Evolutionary conservation across 2,329 filamentous ascomycete genomes (phyloP).

Genomic region (Penicillium sp.): DNA sequence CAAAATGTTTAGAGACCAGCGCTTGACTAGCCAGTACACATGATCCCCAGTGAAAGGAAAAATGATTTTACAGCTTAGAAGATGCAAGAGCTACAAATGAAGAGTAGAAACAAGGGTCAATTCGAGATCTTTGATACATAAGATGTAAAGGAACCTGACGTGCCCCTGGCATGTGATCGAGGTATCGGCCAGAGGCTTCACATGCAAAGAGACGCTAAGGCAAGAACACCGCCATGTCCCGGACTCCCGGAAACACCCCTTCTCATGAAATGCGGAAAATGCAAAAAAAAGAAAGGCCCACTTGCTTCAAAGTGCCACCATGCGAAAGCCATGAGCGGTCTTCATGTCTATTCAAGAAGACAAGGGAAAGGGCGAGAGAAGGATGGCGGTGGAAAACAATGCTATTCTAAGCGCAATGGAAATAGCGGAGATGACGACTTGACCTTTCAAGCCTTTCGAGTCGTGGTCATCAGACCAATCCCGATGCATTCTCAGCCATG

Average conservation of each 20-base stretch:
- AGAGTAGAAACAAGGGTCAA: not conserved
- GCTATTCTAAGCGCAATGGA: not conserved
- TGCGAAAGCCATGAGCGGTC: conserved; percentile 5
- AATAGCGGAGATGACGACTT: not conserved
- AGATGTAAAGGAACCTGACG: not conserved
- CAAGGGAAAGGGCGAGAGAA: conserved; percentile 1
- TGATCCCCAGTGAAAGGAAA: too few relatives aligned
- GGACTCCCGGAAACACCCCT: too few relatives aligned
- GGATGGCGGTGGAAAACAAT: not conserved
- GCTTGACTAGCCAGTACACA: too few relatives aligned
- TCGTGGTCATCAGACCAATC: conserved; percentile 1
- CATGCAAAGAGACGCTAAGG: conserved; percentile 12
- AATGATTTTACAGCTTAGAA: conserved; percentile 2
- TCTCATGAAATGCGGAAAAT: too few relatives aligned
- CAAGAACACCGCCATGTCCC: conserved; percentile 15
- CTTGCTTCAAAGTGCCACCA: conserved; percentile 15
- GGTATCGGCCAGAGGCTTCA: conserved; percentile 13
- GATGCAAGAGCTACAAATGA: conserved; percentile 1
- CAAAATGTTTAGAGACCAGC: too few relatives aligned
- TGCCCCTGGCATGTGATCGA: conserved; percentile 12
- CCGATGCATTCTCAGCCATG: conserved; percentile 16
- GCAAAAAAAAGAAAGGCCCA: conserved; percentile 12
- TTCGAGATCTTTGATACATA: not conserved
- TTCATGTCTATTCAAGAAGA: conserved; percentile 19
- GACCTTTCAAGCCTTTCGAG: too few relatives aligned